phyloP scores from a whole-genome alignment of 306 rosid genomes.

The Oxytropis ochrocephala region DNA sequence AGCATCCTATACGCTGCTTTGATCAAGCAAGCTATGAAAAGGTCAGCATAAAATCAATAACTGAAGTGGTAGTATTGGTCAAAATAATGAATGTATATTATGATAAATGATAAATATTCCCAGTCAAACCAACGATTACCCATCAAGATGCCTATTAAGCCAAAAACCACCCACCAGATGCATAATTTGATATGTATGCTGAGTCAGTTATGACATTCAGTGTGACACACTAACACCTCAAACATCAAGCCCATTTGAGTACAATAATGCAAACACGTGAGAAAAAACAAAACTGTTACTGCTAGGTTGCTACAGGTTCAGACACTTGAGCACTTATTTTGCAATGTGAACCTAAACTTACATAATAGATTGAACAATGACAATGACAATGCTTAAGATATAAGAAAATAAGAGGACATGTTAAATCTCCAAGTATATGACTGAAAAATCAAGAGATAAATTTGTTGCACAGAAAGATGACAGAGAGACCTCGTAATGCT shows the following conservation, averaged over 20 bases:
- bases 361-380: not conserved
- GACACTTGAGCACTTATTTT: not conserved
- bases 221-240: not conserved
- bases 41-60: not conserved
- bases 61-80: not conserved
- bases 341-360: conserved; percentile 5
- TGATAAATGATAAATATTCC: conserved; percentile 10
- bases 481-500: not conserved
- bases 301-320: not conserved
- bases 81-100: not conserved
- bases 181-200: not conserved
- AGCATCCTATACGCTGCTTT: conserved; percentile 12
- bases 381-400: not conserved
- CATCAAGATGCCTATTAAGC: conserved; percentile 6
- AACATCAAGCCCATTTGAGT: not conserved
- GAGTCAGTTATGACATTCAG: not conserved
- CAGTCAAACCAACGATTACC: conserved; percentile 4
- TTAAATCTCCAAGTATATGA: not conserved
- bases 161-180: not conserved
- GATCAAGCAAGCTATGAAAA: conserved; percentile 16
- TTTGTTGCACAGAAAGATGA: too few relatives aligned
- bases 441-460: not conserved
- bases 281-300: not conserved
- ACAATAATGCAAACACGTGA: conserved; percentile 4
- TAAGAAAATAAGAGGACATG: not conserved